These are phyloP conservation scores for Tricholoma furcatifolium DNA, from an alignment of 768 basidiomycete genomes.

Conservation along the genomic window DNA sequence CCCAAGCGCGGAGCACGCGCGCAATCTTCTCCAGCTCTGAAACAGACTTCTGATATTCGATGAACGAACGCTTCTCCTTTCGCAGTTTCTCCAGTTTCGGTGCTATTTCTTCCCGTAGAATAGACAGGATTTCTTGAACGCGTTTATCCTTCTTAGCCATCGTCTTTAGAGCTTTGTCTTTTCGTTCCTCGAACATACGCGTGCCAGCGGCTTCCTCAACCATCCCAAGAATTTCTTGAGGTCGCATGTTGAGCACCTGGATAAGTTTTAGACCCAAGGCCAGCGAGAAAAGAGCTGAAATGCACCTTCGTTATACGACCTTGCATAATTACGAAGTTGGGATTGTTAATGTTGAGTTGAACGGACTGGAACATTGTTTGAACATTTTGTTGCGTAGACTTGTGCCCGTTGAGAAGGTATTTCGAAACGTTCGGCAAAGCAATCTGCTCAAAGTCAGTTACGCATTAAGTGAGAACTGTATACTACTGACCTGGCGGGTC, in stretches of 20 bases:
- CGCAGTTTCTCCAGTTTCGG: constrained; percentile 93
- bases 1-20: constrained; percentile 81
- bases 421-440: constrained; percentile 92
- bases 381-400: constrained; percentile 77
- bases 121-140: constrained; percentile 80
- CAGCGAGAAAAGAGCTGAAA: background rate
- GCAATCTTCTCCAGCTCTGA: constrained; percentile 86
- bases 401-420: constrained; percentile 95
- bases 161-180: constrained; percentile 93
- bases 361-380: constrained; percentile 96
- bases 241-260: constrained; percentile 94
- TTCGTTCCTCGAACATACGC: constrained; percentile 98
- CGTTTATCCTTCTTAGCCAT: constrained; percentile 98
- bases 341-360: constrained; percentile 98
- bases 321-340: constrained; percentile 99
- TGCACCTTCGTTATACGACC: constrained; percentile 95
- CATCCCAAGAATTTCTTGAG: constrained; percentile 96
- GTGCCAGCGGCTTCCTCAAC: constrained; percentile 99
- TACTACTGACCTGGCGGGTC: constrained; percentile 79
- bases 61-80: constrained; percentile 81
- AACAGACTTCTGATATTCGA: constrained; percentile 87
- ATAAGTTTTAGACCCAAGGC: background rate
- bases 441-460: constrained; percentile 51
- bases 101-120: constrained; percentile 86
- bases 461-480: background rate